A percentile compares a stretch with the other conserved stretches of the same genome.
phyloP scores from a whole-genome alignment of 2,329 filamentous ascomycete genomes.

The Pseudocercospora macadamiae region DNA sequence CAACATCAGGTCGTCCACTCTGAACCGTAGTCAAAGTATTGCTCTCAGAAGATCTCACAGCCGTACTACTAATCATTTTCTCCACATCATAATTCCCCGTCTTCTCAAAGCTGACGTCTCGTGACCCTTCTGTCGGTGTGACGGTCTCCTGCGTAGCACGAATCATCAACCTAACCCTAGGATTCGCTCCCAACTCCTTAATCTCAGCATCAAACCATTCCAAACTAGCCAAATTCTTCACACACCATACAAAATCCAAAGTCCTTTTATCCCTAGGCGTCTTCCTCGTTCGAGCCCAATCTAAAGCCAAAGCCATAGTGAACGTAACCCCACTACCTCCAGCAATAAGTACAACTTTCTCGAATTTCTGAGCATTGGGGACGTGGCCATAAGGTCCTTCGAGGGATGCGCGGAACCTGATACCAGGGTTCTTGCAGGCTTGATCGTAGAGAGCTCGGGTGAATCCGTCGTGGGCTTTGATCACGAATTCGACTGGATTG shows the following conservation, averaged over 20 bases:
- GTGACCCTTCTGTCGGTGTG: too few relatives aligned
- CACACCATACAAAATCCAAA: conserved; percentile 47
- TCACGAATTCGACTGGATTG: conserved; percentile 25
- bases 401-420: conserved; percentile 22
- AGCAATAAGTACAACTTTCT: conserved; percentile 62
- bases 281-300: conserved; percentile 40
- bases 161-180: conserved; percentile 53
- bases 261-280: conserved; percentile 49
- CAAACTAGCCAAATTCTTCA: conserved; percentile 34
- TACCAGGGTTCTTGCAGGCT: conserved; percentile 21
- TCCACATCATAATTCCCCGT: conserved; percentile 9
- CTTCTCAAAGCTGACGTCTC: neutral
- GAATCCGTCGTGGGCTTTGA: conserved; percentile 29
- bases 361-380: conserved; percentile 54
- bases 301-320: conserved; percentile 58
- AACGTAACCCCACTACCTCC: conserved; percentile 64
- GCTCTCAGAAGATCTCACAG: neutral
- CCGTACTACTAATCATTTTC: neutral
- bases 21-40: neutral
- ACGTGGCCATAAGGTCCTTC: conserved; percentile 36
- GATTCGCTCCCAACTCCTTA: conserved; percentile 46
- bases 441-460: conserved; percentile 24
- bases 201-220: conserved; percentile 59
- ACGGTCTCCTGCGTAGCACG: too few relatives aligned
- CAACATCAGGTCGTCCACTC: conserved; percentile 18